These are phyloP conservation scores for Sporothrix protearum DNA, from an alignment of 2,329 filamentous ascomycete genomes.

Conservation along the genomic window DNA sequence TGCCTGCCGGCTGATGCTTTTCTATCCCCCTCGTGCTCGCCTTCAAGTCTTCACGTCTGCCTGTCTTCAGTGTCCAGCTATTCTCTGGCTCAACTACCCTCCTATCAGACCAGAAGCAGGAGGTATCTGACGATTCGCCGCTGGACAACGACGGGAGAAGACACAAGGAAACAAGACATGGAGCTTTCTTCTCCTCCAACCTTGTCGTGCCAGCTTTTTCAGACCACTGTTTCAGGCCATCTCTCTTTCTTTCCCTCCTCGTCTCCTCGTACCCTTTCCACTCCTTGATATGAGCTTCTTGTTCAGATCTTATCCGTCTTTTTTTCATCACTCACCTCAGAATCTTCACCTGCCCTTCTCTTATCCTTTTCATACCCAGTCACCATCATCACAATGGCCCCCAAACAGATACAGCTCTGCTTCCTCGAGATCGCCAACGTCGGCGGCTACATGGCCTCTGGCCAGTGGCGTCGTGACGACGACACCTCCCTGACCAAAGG, in stretches of 20 bases:
- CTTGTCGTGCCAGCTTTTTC: neutral
- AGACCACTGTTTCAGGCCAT: too few species aligned
- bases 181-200: neutral
- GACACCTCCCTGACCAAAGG: constrained; percentile 21
- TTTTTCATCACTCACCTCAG: neutral
- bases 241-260: neutral
- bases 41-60: neutral
- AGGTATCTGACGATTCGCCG: constrained; percentile 2
- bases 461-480: constrained; percentile 21
- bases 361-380: neutral
- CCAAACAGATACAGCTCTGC: constrained; percentile 31
- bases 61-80: neutral
- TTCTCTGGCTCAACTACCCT: neutral
- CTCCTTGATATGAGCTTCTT: constrained; percentile 2
- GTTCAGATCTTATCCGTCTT: neutral
- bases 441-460: constrained; percentile 12
- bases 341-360: neutral
- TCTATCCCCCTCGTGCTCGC: neutral
- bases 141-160: neutral
- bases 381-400: neutral
- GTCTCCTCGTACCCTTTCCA: neutral
- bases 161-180: neutral
- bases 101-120: neutral
- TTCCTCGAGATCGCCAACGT: constrained; percentile 18
- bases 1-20: neutral